A percentile compares a stretch with the other conserved stretches of the same genome.
phyloP scores from a whole-genome alignment of 2,329 filamentous ascomycete species.

The Fusarium clavum region DNA sequence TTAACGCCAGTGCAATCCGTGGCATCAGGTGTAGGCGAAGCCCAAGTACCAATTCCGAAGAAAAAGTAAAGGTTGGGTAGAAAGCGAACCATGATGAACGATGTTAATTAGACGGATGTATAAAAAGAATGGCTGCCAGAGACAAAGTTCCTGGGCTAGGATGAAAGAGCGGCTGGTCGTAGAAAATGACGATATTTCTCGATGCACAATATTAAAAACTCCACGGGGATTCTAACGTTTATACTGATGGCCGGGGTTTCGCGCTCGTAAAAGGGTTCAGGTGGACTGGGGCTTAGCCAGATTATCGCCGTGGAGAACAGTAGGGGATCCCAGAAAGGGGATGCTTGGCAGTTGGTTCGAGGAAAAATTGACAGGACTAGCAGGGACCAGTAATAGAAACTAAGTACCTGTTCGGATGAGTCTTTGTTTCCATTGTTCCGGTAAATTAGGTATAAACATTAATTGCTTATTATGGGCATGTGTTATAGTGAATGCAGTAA shows the following conservation, averaged over 20 bases:
- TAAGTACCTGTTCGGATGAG: background rate
- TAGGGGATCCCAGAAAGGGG: constrained; percentile 20
- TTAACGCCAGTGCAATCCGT: constrained; percentile 26
- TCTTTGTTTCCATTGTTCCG: background rate
- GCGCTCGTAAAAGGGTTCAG: background rate
- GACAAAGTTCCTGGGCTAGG: background rate
- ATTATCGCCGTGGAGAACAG: background rate
- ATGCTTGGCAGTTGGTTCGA: background rate
- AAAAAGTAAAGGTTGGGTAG: constrained; percentile 21
- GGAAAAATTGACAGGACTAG: background rate
- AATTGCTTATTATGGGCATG: background rate
- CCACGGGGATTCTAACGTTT: background rate
- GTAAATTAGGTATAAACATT: background rate
- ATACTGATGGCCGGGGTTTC: background rate
- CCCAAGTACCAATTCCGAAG: constrained; percentile 6
- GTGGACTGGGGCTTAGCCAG: background rate
- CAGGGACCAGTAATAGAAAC: background rate
- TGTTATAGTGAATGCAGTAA: too few species aligned
- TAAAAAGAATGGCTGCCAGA: constrained; percentile 2
- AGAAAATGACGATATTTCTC: background rate
- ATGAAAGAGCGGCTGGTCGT: background rate
- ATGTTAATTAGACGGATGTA: background rate
- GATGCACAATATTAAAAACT: background rate
- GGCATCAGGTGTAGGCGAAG: background rate
- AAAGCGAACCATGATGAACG: constrained; percentile 20